Base-by-base conservation (phyloP, 225 moss, liverwort and hornwort genomes). In the Antitrichia curtipendula region DNA sequence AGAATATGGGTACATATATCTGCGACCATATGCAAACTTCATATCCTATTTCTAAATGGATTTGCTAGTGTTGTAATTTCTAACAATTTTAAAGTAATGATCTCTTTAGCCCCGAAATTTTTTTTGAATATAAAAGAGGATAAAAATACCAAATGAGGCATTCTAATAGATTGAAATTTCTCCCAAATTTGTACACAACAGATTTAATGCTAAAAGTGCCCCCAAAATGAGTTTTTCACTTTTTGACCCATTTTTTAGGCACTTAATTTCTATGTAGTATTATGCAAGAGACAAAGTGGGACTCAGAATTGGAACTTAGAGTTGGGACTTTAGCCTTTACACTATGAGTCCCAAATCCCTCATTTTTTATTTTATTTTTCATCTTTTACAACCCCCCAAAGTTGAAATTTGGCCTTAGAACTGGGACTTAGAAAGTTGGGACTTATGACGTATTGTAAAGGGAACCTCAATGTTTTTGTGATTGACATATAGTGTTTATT, bases 131-230 rank as follows among this genome's bases (percentile, higher is more conserved):
- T 23, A 24, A 24, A 23, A 24, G 1, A 17, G 6, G 40, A 25
- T 1, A 4, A 65, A 36, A 41, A 24, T 40, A 40, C 8, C 24
- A 12, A 14, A 13, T 8, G 8, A 66, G 6, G n/a, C n/a, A 65
- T 65, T 3, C 4, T n/a, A 5, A 0, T 11, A 3, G 6, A 1
- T 1, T 66, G 11, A 21, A n/a, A 6, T 65, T 65, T 64, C 17
- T 1, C 11, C 6, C 0, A 36, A n/a, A 66, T 11, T 3, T 21
- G 6, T n/a, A 2, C 3, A n/a, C 12, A 12, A 2, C 1, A n/a
- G 2, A 68, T 38, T 68, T 22, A 22, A 38, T 68, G 12, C 7
- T 38, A n/a, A 21, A 45, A 21, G 4, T n/a, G 7, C 1, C 4
- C 7, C 1, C 4, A 7, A n/a, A 66, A 21, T 66, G 12, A 2